Percentiles rank a stretch among this genome's conserved stretches.
Conservation (phyloP, 225 moss, liverwort and hornwort genomes). For the Asterella californica region DNA sequence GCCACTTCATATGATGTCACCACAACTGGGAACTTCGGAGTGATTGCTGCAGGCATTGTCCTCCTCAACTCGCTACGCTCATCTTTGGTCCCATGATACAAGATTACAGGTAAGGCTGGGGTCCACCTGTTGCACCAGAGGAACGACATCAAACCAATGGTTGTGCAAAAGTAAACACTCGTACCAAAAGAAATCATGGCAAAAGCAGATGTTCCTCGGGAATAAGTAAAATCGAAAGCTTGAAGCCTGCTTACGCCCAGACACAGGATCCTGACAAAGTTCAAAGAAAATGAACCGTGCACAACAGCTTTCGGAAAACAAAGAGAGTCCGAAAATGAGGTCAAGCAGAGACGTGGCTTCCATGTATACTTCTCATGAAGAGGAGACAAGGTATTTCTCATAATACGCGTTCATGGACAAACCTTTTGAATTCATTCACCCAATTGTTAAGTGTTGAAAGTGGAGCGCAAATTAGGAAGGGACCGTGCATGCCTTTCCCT, state of each 20-base stretch:
- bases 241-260: too few relatives aligned
- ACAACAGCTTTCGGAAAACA: too few relatives aligned
- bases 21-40: slow-evolving; percentile 68
- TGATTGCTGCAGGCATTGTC: slow-evolving; percentile 52
- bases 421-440: slow-evolving; percentile 82
- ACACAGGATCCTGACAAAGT: too few relatives aligned
- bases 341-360: too few relatives aligned
- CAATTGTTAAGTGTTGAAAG: slow-evolving; percentile 96
- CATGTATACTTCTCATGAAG: too few relatives aligned
- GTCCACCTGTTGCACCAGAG: slow-evolving; percentile 51
- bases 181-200: too few relatives aligned
- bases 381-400: not conserved
- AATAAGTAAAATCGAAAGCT: too few relatives aligned
- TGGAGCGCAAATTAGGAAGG: slow-evolving; percentile 78
- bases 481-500: slow-evolving; percentile 83
- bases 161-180: not conserved
- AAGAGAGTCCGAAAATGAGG: too few relatives aligned
- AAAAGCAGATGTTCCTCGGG: too few relatives aligned
- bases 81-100: slow-evolving; percentile 73
- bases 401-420: not conserved
- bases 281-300: too few relatives aligned
- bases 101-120: slow-evolving; percentile 66
- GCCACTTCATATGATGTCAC: slow-evolving; percentile 93
- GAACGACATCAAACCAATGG: not conserved
- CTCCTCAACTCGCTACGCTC: slow-evolving; percentile 66